Evolutionary conservation across 345 rosid species (phyloP).

Genomic region (Litchi chinensis): DNA sequence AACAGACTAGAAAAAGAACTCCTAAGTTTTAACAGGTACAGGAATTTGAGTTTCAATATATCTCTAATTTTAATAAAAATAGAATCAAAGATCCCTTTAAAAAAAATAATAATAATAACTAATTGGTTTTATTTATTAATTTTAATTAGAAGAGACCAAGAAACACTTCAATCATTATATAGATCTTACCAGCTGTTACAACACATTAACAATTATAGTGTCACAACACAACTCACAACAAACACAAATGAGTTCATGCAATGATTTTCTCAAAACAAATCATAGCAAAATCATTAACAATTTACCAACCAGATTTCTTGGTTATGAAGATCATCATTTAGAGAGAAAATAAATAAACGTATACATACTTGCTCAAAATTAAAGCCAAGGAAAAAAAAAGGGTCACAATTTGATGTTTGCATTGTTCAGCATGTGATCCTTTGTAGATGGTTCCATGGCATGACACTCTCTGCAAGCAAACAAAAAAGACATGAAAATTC

Average conservation of each 20-base stretch:
- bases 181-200: background rate
- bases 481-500: constrained; percentile 51
- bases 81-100: too few relatives aligned
- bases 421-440: constrained; percentile 24
- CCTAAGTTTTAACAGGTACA: background rate
- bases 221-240: constrained; percentile 8
- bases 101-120: too few relatives aligned
- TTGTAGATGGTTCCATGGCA: constrained; percentile 72
- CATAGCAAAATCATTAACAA: constrained; percentile 15
- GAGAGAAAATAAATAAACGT: background rate
- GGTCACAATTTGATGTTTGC: background rate
- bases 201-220: background rate
- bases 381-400: background rate
- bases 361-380: background rate
- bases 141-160: background rate
- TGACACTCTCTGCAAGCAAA: constrained; percentile 75
- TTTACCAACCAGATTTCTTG: background rate
- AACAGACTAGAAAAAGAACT: background rate
- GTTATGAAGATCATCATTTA: too few relatives aligned
- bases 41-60: background rate
- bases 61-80: too few relatives aligned
- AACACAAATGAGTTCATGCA: background rate
- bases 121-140: too few relatives aligned
- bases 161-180: background rate
- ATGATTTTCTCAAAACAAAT: constrained; percentile 17